Evolutionary conservation across 2,329 filamentous ascomycete species (phyloP), one percentile per base, ranked within the genome.

Genomic region (Stemphylium beticola): DNA sequence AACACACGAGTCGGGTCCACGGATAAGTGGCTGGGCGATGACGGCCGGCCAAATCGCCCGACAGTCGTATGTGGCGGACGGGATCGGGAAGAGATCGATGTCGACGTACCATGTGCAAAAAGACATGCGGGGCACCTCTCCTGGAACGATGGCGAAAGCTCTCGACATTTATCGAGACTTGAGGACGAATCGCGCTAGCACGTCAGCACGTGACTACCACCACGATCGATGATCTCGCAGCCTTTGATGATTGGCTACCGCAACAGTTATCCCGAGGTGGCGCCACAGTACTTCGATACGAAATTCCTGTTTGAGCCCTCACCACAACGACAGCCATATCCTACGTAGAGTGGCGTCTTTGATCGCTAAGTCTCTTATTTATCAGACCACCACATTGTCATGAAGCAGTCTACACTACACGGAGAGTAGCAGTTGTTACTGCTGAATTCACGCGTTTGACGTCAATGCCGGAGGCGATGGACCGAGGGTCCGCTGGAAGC

Each of bases 251-350:
- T 49, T 49, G 47, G 47, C 38, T 6, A 17, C 9, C 37, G 29
- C 26, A 5, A 14, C n/a, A n/a, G 10, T 26, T 18, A 15, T 14
- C 29, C 39, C 39, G 48, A 50, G 34, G 22, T 44, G n/a, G 31
- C 32, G 48, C 39, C 39, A 44, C 48, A 32, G 17, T 20, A 24
- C 22, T 12, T 50, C 48, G 48, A 36, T 44, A 38, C 48, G 48
- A 44, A 37, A 43, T 50, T 24, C 48, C 39, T 36, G 11, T 43
- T 50, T 14, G 10, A 37, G 32, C 48, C 18, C 36, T 26, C 20
- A 22, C 10, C 31, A 20, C 17, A 29, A 20, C 17, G 10, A 24
- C 22, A 24, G 32, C 4, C 17, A 14, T 7, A 32, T 31, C 9
- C 12, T 17, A 44, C 15, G 9, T 9, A 49, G 15, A 10, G 22